Evolutionary conservation across 352 stramenopile genomes (phyloP).

Genomic region (Globisporangium parvum): DNA sequence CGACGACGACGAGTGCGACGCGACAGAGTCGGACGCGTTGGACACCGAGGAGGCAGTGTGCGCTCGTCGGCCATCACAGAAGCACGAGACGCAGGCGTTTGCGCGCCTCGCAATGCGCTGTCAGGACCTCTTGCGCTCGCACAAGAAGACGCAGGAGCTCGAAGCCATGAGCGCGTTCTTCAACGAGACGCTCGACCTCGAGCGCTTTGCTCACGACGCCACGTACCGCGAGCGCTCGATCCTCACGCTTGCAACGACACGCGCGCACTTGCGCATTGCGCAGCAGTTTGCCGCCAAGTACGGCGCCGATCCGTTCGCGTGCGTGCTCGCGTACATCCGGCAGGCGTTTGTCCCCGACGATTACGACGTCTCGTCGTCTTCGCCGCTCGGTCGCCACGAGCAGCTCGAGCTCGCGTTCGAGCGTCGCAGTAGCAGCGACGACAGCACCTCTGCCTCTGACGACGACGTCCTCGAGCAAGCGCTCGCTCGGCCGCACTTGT

Average conservation of each 20-base stretch:
- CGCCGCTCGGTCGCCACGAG: constrained; percentile 30
- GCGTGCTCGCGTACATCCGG: constrained; percentile 58
- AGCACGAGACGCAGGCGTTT: constrained; percentile 11
- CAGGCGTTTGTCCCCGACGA: constrained; percentile 25
- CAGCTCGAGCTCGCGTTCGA: constrained; percentile 62
- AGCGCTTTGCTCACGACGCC: constrained; percentile 41
- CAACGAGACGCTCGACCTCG: constrained; percentile 48
- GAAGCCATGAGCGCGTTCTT: constrained; percentile 62
- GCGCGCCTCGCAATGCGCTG: constrained; percentile 37
- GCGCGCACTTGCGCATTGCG: constrained; percentile 37
- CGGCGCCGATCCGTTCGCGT: constrained; percentile 52
- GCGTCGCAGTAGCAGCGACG: background rate
- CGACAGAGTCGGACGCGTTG: background rate
- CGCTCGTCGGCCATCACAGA: too few species aligned
- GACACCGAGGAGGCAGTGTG: background rate
- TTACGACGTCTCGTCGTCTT: background rate
- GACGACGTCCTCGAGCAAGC: constrained; percentile 62
- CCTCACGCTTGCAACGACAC: constrained; percentile 39
- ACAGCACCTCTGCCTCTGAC: constrained; percentile 11
- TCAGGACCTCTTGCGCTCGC: constrained; percentile 35
- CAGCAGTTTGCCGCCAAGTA: constrained; percentile 67
- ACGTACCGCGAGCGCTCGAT: constrained; percentile 47
- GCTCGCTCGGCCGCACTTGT: constrained; percentile 39
- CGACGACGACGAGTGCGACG: constrained; percentile 1
- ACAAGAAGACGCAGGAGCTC: constrained; percentile 54